Conservation (phyloP, 495 filamentous ascomycete genomes). For the Aspergillus leporis region DNA sequence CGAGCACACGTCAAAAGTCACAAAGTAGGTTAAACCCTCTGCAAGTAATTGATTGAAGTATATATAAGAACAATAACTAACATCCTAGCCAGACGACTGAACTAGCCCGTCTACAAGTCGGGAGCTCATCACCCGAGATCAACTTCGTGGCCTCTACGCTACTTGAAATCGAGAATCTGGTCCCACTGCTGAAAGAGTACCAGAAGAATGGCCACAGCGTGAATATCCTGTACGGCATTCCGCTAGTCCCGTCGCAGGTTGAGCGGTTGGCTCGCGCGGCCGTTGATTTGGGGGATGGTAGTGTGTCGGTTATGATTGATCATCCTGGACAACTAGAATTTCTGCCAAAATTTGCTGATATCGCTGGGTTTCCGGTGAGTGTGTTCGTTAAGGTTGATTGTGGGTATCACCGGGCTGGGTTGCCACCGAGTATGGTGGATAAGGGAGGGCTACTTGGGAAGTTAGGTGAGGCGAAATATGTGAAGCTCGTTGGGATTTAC, state of each 20-base stretch:
- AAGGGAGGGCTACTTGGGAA: conserved; percentile 54
- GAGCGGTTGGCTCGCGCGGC: conserved; percentile 56
- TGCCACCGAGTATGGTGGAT: conserved; percentile 50
- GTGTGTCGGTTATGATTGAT: conserved; percentile 71
- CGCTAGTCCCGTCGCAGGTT: conserved; percentile 62
- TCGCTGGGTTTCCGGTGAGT: conserved; percentile 44
- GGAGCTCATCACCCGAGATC: conserved; percentile 47
- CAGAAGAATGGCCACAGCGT: conserved; percentile 48
- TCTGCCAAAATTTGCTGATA: conserved; percentile 38
- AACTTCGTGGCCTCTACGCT: conserved; percentile 79
- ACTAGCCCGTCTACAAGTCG: conserved; percentile 73
- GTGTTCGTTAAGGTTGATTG: conserved; percentile 81
- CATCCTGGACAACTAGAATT: conserved; percentile 60
- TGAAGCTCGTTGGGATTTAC: conserved; percentile 66
- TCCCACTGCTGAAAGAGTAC: conserved; percentile 62
- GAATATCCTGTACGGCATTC: conserved; percentile 78
- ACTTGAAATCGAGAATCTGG: conserved; percentile 69
- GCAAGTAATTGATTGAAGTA: too few relatives aligned
- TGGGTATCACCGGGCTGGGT: conserved; percentile 73
- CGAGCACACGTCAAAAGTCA: conserved; percentile 86
- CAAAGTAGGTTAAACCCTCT: conserved; percentile 54
- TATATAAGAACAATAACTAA: background rate
- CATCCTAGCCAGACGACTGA: conserved; percentile 75
- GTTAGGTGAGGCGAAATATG: conserved; percentile 41
- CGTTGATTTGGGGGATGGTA: conserved; percentile 47